Evolutionary conservation across 352 stramenopile species (phyloP).

Genomic region (Phytophthora meadii): DNA sequence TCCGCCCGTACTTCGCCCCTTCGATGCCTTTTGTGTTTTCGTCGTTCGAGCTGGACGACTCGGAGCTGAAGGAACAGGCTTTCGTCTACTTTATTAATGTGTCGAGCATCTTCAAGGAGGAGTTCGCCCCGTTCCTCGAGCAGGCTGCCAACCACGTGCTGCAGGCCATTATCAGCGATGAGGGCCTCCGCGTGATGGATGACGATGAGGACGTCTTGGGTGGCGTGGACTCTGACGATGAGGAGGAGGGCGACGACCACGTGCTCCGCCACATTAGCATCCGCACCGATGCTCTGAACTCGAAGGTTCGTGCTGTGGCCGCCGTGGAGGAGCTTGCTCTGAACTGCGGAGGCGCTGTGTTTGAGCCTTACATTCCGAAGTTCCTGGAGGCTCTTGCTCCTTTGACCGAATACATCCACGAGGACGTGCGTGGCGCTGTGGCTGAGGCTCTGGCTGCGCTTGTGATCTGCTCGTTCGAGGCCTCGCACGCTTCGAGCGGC

Average conservation of each 20-base stretch:
- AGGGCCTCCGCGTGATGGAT: constrained; percentile 76
- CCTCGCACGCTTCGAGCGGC: constrained; percentile 69
- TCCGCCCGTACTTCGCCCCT: constrained; percentile 93
- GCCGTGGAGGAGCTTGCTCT: constrained; percentile 87
- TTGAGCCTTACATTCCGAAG: constrained; percentile 86
- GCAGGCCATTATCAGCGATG: constrained; percentile 74
- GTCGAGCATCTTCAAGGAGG: constrained; percentile 97
- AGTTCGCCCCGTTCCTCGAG: constrained; percentile 95
- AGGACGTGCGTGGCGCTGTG: constrained; percentile 83
- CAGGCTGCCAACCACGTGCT: constrained; percentile 76
- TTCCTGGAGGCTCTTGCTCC: constrained; percentile 83
- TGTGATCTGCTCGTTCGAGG: constrained; percentile 88
- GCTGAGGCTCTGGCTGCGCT: constrained; percentile 81
- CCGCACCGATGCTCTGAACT: constrained; percentile 85
- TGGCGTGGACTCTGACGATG: constrained; percentile 81
- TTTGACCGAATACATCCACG: constrained; percentile 89
- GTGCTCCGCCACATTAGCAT: constrained; percentile 86
- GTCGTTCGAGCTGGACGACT: constrained; percentile 93
- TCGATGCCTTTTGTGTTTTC: constrained; percentile 97
- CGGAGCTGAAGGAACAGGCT: constrained; percentile 97
- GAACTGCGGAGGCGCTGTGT: constrained; percentile 75
- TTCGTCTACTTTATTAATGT: constrained; percentile 99
- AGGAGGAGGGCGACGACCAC: constrained; percentile 77
- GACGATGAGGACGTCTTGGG: constrained; percentile 78
- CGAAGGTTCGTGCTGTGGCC: constrained; percentile 83